Evolutionary conservation across 2,329 filamentous ascomycete genomes (phyloP).

Genomic region (Colletotrichum sansevieriae): DNA sequence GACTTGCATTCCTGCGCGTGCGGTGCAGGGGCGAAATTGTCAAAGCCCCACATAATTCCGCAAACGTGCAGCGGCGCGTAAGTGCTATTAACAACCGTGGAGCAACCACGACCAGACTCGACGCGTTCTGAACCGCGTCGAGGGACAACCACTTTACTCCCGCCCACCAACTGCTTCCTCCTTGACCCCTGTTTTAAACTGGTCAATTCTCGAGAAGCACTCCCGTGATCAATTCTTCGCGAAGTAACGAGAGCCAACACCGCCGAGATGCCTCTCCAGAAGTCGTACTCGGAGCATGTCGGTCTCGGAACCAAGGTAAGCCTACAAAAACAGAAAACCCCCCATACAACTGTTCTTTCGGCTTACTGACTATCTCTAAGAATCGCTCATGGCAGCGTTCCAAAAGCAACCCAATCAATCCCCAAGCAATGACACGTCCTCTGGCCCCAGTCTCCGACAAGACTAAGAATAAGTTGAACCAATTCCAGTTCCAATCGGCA

Average conservation of each 20-base stretch:
- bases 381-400: constrained; percentile 66
- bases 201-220: constrained; percentile 3
- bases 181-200: constrained; percentile 29
- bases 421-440: constrained; percentile 53
- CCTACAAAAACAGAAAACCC: background rate
- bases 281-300: constrained; percentile 54
- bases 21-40: constrained; percentile 17
- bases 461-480: constrained; percentile 72
- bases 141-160: constrained; percentile 38
- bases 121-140: constrained; percentile 34
- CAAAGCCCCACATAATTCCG: constrained; percentile 8
- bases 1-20: constrained; percentile 4
- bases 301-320: constrained; percentile 51
- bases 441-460: constrained; percentile 66
- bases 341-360: constrained; percentile 34
- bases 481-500: constrained; percentile 66
- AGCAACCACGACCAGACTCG: constrained; percentile 13
- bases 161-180: constrained; percentile 19
- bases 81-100: constrained; percentile 21
- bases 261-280: constrained; percentile 52
- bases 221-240: constrained; percentile 48
- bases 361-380: constrained; percentile 44
- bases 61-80: constrained; percentile 34
- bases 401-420: constrained; percentile 62
- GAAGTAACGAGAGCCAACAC: constrained; percentile 45